These are phyloP conservation scores for Penicillium parvum DNA, from an alignment of 495 filamentous ascomycete species.

Conservation along the genomic window DNA sequence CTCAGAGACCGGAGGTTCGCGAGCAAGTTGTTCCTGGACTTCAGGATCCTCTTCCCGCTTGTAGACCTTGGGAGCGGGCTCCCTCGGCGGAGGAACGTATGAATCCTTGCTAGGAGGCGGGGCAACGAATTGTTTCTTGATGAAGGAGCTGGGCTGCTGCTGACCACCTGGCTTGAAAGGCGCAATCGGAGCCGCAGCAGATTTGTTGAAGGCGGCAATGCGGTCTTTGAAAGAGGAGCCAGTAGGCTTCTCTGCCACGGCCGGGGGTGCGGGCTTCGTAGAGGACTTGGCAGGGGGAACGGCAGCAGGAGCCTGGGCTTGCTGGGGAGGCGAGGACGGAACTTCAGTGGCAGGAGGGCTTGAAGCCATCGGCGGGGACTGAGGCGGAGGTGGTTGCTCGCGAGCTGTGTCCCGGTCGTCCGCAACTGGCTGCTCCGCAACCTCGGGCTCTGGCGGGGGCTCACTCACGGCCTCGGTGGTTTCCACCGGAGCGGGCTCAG, in stretches of 20 bases:
- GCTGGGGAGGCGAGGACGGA: conserved; percentile 26
- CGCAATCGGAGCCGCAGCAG: conserved; percentile 75
- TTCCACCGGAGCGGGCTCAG: conserved; percentile 40
- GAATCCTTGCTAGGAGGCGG: conserved; percentile 92
- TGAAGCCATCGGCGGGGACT: conserved; percentile 20
- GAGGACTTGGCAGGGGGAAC: conserved; percentile 38
- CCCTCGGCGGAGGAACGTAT: conserved; percentile 71
- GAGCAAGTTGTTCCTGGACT: conserved; percentile 56
- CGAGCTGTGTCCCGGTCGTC: conserved; percentile 29
- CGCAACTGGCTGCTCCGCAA: conserved; percentile 27
- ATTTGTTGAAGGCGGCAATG: conserved; percentile 94
- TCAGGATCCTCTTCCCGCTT: conserved; percentile 87
- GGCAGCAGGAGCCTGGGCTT: conserved; percentile 16
- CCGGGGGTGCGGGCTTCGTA: conserved; percentile 50
- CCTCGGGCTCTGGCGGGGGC: conserved; percentile 35
- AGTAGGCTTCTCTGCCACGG: conserved; percentile 71
- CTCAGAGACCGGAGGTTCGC: conserved; percentile 45
- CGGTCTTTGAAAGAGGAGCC: conserved; percentile 83
- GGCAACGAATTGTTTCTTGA: conserved; percentile 98
- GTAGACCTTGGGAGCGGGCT: conserved; percentile 70
- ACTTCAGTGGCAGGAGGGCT: conserved; percentile 18
- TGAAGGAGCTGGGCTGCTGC: conserved; percentile 61
- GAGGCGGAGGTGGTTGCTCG: conserved; percentile 40
- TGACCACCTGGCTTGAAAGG: conserved; percentile 76
- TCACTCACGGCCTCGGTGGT: conserved; percentile 22